Evolutionary conservation across 257 asterid genomes (phyloP).

Genomic region (Primulina eburnea): DNA sequence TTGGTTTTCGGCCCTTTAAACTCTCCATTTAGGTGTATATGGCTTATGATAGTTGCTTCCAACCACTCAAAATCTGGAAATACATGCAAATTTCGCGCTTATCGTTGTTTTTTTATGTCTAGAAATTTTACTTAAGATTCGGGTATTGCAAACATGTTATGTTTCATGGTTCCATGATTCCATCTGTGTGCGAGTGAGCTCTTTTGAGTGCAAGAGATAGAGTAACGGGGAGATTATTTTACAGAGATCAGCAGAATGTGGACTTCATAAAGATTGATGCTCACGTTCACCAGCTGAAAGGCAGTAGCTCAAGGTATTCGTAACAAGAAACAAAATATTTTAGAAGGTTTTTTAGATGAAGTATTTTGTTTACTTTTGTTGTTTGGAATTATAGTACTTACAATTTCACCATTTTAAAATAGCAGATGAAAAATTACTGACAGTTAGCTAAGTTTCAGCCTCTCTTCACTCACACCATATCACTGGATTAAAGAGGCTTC

Average conservation of each 20-base stretch:
- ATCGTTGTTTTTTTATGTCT: background rate
- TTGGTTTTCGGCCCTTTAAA: background rate
- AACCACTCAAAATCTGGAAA: background rate
- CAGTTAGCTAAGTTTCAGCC: background rate
- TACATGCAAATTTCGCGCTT: background rate
- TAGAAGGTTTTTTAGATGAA: constrained; percentile 13
- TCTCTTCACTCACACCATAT: background rate
- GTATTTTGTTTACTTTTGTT: background rate
- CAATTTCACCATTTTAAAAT: background rate
- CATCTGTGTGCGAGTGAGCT: background rate
- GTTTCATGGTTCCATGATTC: background rate
- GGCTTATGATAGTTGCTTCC: background rate
- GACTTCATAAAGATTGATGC: constrained; percentile 82
- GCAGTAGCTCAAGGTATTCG: constrained; percentile 84
- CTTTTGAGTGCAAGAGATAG: constrained; percentile 3
- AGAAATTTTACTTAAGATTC: background rate
- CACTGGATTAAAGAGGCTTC: background rate
- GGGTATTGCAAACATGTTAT: background rate
- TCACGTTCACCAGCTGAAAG: constrained; percentile 82
- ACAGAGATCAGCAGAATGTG: constrained; percentile 58
- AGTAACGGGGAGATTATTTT: constrained; percentile 6
- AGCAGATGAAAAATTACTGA: background rate
- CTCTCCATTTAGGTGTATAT: background rate
- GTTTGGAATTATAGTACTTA: background rate
- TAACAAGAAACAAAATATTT: background rate